Percentiles rank a stretch among this genome's conserved stretches.
These are phyloP conservation scores for Diutina pseudorugosa DNA, from an alignment of 1,139 yeast genomes.

Conservation along the genomic window DNA sequence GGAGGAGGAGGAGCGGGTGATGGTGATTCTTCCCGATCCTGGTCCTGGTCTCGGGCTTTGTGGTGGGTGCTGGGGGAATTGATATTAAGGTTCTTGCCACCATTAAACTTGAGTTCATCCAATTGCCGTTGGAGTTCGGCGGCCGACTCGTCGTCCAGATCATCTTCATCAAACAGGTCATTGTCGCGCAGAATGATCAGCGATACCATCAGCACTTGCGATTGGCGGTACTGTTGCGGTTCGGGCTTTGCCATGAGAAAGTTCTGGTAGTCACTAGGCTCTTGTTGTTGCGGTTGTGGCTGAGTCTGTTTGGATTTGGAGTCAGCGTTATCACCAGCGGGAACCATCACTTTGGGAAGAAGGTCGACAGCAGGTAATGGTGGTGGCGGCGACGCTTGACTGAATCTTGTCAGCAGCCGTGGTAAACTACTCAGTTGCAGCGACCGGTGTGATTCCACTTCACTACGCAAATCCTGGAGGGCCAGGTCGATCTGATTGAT, in stretches of 20 bases:
- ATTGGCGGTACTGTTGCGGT: neutral
- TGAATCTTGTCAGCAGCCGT: neutral
- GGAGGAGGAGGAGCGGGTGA: too few relatives aligned
- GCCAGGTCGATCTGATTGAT: slow-evolving; percentile 4
- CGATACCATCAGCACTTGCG: slow-evolving; percentile 3
- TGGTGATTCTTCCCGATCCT: neutral
- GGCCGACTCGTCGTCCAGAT: neutral
- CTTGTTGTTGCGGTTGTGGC: neutral
- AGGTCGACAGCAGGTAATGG: neutral
- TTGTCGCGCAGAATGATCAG: slow-evolving; percentile 2
- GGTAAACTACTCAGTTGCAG: neutral
- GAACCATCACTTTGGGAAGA: neutral
- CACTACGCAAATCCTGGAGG: neutral
- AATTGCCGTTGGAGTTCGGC: slow-evolving; percentile 1
- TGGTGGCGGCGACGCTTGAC: neutral
- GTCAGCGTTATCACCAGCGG: neutral
- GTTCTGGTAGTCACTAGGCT: neutral
- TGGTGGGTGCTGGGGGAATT: neutral
- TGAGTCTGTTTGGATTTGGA: neutral
- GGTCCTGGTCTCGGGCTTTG: neutral
- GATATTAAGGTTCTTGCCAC: neutral
- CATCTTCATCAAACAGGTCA: neutral
- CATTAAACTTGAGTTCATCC: neutral
- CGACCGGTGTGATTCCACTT: neutral
- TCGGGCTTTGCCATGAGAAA: neutral